Evolutionary conservation across 768 basidiomycete species (phyloP).

Genomic region (Daedaleopsis sinensis): DNA sequence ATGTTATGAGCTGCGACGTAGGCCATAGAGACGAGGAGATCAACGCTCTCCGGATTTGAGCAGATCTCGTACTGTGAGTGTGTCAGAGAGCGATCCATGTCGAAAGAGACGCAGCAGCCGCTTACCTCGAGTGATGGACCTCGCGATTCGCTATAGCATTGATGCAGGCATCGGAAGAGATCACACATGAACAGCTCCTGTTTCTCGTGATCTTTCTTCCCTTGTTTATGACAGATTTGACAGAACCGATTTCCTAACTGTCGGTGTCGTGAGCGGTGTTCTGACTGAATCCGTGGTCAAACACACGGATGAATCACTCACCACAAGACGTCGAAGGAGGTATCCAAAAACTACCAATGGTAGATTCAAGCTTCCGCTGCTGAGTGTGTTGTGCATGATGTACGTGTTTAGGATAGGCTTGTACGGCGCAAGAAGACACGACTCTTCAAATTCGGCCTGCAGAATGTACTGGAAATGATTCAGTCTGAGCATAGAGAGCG

Average conservation of each 20-base stretch:
- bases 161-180: constrained; percentile 63
- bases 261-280: not conserved
- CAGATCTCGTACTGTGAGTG: constrained; percentile 62
- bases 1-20: constrained; percentile 57
- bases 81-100: not conserved
- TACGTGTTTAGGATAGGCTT: constrained; percentile 41
- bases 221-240: constrained; percentile 64
- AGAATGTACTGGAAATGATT: not conserved
- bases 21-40: constrained; percentile 67
- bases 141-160: constrained; percentile 63
- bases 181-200: constrained; percentile 76
- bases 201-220: constrained; percentile 48
- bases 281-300: not conserved
- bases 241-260: constrained; percentile 70
- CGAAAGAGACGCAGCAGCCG: constrained; percentile 2
- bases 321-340: constrained; percentile 63
- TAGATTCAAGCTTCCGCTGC: constrained; percentile 50
- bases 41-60: constrained; percentile 62
- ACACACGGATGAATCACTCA: constrained; percentile 29
- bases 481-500: not conserved
- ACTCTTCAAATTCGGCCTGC: constrained; percentile 19
- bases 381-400: constrained; percentile 10
- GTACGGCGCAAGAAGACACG: constrained; percentile 53
- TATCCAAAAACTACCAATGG: constrained; percentile 64
- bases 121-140: constrained; percentile 68